Conservation (phyloP, 2,329 filamentous ascomycete genomes). For the Eutypa lata region DNA sequence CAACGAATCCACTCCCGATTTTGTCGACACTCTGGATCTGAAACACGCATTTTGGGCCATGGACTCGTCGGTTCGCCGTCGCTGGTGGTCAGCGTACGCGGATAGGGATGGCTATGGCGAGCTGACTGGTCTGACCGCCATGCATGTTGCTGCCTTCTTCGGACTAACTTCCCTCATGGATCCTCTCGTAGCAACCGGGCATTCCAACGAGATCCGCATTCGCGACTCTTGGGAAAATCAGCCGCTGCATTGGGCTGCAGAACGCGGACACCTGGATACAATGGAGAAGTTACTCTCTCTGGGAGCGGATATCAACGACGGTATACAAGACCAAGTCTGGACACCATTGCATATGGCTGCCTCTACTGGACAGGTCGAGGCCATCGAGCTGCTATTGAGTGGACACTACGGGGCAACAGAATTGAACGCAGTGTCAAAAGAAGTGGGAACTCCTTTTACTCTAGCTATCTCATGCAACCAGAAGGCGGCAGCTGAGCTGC, state of each 20-base stretch:
- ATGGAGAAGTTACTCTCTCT: background rate
- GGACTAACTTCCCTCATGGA: background rate
- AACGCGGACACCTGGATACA: background rate
- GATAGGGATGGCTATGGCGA: background rate
- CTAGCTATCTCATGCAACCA: background rate
- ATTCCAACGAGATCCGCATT: background rate
- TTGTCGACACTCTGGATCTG: background rate
- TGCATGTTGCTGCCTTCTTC: background rate
- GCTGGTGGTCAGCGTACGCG: background rate
- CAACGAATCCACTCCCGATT: constrained; percentile 1
- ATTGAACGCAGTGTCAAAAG: background rate
- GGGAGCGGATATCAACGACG: background rate
- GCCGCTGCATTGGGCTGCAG: background rate
- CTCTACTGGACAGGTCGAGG: background rate
- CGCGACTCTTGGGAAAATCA: constrained; percentile 1
- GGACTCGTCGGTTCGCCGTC: background rate
- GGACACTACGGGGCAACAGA: background rate
- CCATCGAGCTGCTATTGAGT: background rate
- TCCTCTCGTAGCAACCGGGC: background rate
- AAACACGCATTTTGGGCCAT: background rate
- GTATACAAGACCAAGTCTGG: background rate
- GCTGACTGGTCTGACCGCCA: background rate
- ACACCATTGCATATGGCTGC: constrained; percentile 1
- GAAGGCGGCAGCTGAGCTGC: background rate
- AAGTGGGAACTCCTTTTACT: background rate